A percentile compares a stretch with the other conserved stretches of the same genome.
phyloP scores from a whole-genome alignment of 1,284 basidiomycete species.

The Ceratobasidium sp. region DNA sequence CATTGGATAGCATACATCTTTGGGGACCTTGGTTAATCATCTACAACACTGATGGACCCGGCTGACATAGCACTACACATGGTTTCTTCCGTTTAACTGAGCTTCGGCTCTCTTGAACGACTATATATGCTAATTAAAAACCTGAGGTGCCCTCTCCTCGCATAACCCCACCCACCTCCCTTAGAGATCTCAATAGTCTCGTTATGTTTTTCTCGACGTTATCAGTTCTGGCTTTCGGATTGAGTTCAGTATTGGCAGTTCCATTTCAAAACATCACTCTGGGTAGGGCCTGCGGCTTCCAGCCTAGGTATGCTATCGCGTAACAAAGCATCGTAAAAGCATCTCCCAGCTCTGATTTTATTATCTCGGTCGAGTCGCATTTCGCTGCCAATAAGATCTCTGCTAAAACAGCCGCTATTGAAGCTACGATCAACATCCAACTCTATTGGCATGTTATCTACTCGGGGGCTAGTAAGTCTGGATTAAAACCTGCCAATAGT shows the following conservation, averaged over 20 bases:
- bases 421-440: constrained; percentile 6
- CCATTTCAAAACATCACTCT: constrained; percentile 3
- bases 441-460: constrained; percentile 48
- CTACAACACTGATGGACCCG: too few species aligned
- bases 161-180: too few species aligned
- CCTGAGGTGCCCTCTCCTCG: too few species aligned
- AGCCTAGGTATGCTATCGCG: neutral
- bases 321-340: too few species aligned
- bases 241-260: neutral
- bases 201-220: neutral
- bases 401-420: neutral
- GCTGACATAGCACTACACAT: too few species aligned
- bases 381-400: constrained; percentile 18
- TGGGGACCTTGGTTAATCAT: too few species aligned
- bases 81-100: too few species aligned
- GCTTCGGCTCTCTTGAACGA: too few species aligned
- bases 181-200: too few species aligned
- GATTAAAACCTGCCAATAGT: neutral
- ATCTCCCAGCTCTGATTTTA: neutral
- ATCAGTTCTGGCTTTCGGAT: neutral
- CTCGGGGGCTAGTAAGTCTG: constrained; percentile 5
- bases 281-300: constrained; percentile 9
- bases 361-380: constrained; percentile 17
- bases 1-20: too few species aligned
- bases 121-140: too few species aligned